phyloP scores from a whole-genome alignment of 108 stramenopile species.

The Aurantiochytrium sp. region DNA sequence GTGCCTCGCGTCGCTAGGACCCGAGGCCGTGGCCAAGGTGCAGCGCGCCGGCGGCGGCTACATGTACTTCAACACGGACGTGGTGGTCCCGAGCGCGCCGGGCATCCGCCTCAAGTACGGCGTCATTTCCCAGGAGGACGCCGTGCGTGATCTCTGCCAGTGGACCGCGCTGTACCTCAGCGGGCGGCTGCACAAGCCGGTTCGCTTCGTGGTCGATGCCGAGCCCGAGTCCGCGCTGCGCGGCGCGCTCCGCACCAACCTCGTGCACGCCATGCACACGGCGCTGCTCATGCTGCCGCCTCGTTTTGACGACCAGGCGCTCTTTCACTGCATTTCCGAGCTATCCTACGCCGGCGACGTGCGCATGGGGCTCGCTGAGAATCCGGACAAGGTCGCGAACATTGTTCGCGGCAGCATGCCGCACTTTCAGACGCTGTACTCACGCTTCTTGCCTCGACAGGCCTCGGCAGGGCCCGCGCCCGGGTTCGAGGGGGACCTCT shows the following conservation, averaged over 20 bases:
- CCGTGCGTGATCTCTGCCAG: background rate
- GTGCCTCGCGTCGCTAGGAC: background rate
- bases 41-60: background rate
- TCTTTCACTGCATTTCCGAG: background rate
- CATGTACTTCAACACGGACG: slow-evolving; percentile 22
- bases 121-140: background rate
- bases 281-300: background rate
- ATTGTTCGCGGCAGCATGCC: background rate
- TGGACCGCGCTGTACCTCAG: background rate
- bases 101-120: background rate
- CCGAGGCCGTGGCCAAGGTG: background rate
- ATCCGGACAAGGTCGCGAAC: slow-evolving; percentile 2
- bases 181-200: background rate
- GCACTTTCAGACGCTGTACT: background rate
- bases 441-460: background rate
- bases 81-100: background rate
- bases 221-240: background rate
- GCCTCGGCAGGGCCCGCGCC: background rate
- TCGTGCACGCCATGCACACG: background rate
- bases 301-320: background rate
- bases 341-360: slow-evolving; percentile 12
- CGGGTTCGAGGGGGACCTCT: background rate
- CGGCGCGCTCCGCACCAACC: background rate
- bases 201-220: background rate
- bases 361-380: background rate